Evolutionary conservation across 2,329 filamentous ascomycete genomes (phyloP), one percentile per base, ranked within the genome.

Genomic region (Cladosporium phlei): DNA sequence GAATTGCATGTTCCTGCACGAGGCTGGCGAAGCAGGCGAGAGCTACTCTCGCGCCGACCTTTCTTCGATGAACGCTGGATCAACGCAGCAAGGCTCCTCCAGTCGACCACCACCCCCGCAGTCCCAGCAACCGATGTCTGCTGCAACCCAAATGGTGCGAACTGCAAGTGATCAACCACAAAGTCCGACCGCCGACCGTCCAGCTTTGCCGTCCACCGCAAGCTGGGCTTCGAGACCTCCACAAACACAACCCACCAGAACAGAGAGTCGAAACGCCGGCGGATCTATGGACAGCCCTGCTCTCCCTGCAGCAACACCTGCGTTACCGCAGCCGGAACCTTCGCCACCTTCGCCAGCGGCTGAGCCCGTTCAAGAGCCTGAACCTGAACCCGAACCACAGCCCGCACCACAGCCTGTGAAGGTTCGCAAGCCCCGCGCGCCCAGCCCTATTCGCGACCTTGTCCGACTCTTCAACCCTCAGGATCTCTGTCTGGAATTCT

Each of bases 1-100:
- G 42, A 91, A 93, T 53, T 98, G 93, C 73, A 98, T 96, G 80
- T 98, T 98, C 66, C 70, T 98, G 40, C 93, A 98, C 62, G 94
- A 98, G 68, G 86, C 93, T 29, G 94, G 93, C n/a, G 93, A 98
- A 62, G 93, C 96, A 58, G 91, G 93, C 56, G 91, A 97, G 61
- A 96, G 89, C 68, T 97, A 95, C 64, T 95, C 88, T 7, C 80
- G 93, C 38, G 89, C 96, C 64, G 91, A 96, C 66, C 70, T 97
- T 28, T 97, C 91, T 1, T 94, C 90, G 14, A 87, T 96, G 75
- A 97, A 96, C 60, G 91, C 87, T 50, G 83, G 89, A 47, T 86
- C 85, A 52, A 89, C 86, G 2, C 88, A 83, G 62, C 73, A 88
- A 58, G 79, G 85, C 27, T 82, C 83, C 24, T 48, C 2, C 70